phyloP scores from a whole-genome alignment of 306 rosid species.

The Morella rubra region DNA sequence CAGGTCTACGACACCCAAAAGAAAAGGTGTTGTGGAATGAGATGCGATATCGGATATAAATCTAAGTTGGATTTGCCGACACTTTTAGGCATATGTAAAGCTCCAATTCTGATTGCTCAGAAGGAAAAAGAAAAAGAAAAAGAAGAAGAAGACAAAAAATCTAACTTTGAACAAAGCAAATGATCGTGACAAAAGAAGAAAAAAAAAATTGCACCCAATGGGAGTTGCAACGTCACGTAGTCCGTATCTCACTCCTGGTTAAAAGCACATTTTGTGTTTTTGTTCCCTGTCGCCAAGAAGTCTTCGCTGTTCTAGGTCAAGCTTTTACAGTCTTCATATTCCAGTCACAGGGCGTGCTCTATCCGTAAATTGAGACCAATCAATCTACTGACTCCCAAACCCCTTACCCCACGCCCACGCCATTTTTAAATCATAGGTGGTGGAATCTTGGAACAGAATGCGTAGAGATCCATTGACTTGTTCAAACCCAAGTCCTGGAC shows the following conservation, averaged over 20 bases:
- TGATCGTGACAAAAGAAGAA: no score
- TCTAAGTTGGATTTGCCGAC: no score
- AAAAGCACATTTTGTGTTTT: not conserved
- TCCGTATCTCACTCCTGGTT: not conserved
- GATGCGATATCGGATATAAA: no score
- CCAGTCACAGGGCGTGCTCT: not conserved
- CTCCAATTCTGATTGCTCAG: no score
- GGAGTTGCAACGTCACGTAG: not conserved
- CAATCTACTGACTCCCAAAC: not conserved
- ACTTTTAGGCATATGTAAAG: no score
- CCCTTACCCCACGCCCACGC: not conserved
- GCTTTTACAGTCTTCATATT: not conserved
- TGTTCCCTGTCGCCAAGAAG: not conserved
- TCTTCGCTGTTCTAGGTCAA: not conserved
- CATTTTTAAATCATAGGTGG: not conserved
- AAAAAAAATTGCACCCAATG: not conserved
- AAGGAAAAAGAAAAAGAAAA: no score
- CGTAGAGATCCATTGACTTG: not conserved
- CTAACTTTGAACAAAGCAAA: no score
- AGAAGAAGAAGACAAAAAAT: no score
- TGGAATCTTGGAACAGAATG: not conserved
- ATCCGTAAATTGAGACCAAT: not conserved
- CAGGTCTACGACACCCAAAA: no score
- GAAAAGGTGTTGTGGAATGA: no score
- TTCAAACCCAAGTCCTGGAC: no score